Evolutionary conservation across 495 filamentous ascomycete genomes (phyloP).

Genomic region (Alectoria sarmentosa): DNA sequence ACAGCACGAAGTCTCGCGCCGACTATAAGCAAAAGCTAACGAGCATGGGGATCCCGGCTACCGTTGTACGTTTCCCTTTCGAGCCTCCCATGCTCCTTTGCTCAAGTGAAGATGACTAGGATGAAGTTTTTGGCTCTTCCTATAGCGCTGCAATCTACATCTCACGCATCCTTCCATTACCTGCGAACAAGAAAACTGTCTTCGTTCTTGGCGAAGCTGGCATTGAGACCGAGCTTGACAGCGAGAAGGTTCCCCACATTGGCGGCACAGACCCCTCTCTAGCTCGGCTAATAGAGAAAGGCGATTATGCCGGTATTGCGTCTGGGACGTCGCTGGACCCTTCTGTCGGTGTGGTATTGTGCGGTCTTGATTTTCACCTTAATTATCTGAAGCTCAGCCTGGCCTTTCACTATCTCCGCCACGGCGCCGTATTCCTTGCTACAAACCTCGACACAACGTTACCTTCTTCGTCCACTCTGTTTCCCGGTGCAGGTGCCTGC

Average conservation of each 20-base stretch:
- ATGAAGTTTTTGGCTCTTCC: conserved; percentile 93
- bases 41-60: conserved; percentile 69
- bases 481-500: conserved; percentile 85
- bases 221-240: conserved; percentile 78
- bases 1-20: conserved; percentile 90
- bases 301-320: conserved; percentile 70
- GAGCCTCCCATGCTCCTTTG: neutral
- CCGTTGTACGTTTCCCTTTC: conserved; percentile 40
- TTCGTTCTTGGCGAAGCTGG: conserved; percentile 88
- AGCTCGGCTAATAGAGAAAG: conserved; percentile 65
- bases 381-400: conserved; percentile 87
- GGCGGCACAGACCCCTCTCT: conserved; percentile 82
- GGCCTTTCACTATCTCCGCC: conserved; percentile 76
- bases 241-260: conserved; percentile 70
- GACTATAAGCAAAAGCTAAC: conserved; percentile 90
- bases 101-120: conserved; percentile 35
- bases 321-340: conserved; percentile 72
- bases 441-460: conserved; percentile 90
- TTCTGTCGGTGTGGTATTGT: conserved; percentile 82
- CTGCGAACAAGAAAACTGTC: conserved; percentile 76
- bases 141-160: conserved; percentile 97
- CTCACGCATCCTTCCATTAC: conserved; percentile 77
- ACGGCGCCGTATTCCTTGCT: conserved; percentile 82
- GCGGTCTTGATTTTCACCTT: conserved; percentile 84
- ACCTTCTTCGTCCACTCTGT: conserved; percentile 69